Evolutionary conservation across 1,139 yeast genomes (phyloP).

Genomic region (Lodderomyces elongisporus): DNA sequence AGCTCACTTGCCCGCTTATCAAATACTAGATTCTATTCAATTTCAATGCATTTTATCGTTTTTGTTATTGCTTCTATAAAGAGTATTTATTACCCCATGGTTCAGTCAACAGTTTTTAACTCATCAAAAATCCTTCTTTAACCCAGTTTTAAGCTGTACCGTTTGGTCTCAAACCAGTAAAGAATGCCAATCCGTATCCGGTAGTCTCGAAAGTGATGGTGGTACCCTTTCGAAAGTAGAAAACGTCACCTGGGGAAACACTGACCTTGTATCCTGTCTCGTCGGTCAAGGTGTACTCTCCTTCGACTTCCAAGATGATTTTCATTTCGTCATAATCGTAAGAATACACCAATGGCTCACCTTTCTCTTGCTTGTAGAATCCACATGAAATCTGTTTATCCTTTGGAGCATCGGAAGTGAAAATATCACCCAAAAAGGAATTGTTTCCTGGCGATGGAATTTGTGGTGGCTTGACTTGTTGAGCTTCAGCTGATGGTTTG

Average conservation of each 20-base stretch:
- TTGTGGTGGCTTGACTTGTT: conserved; percentile 50
- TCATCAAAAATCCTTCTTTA: no score
- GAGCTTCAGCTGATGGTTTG: conserved; percentile 51
- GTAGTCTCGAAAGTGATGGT: conserved; percentile 64
- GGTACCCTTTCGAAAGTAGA: conserved; percentile 61
- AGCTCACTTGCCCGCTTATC: no score
- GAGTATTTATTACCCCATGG: no score
- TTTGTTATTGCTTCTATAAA: no score
- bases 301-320: conserved; percentile 59
- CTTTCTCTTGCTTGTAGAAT: conserved; percentile 62
- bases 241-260: conserved; percentile 62
- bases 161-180: conserved; percentile 57
- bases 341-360: conserved; percentile 60
- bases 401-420: conserved; percentile 53
- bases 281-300: conserved; percentile 57
- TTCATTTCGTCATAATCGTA: conserved; percentile 71
- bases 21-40: no score
- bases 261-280: conserved; percentile 56
- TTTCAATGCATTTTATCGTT: no score
- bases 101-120: no score
- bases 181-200: conserved; percentile 63
- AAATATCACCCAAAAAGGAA: conserved; percentile 62
- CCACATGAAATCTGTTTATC: conserved; percentile 61
- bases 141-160: conserved; percentile 21
- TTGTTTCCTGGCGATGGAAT: conserved; percentile 56